phyloP scores from a whole-genome alignment of 306 rosid species.

The Quercus gilva region DNA sequence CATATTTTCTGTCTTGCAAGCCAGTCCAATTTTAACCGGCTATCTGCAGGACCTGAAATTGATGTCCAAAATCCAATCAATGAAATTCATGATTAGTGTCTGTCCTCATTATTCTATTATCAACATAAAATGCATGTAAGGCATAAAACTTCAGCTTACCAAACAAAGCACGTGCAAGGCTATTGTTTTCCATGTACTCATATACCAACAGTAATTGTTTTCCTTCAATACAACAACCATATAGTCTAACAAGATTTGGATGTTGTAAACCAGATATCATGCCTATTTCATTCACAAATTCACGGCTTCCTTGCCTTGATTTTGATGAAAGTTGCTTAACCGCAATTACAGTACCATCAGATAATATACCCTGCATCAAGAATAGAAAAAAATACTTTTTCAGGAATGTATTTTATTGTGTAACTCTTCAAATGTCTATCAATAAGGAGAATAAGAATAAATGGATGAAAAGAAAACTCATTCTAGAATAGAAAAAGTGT shows the following conservation, averaged over 20 bases:
- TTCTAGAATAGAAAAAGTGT: not conserved
- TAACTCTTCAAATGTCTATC: not conserved
- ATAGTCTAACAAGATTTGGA: slow-evolving; percentile 23
- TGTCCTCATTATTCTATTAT: not conserved
- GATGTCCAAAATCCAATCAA: not conserved
- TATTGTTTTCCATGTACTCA: slow-evolving; percentile 14
- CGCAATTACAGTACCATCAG: slow-evolving; percentile 19
- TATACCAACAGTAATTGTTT: slow-evolving; percentile 18
- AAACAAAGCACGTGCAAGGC: slow-evolving; percentile 23
- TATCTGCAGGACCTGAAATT: slow-evolving; percentile 31
- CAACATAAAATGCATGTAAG: not conserved
- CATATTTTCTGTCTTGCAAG: slow-evolving; percentile 60
- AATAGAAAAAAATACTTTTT: slow-evolving; percentile 13
- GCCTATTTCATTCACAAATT: slow-evolving; percentile 25
- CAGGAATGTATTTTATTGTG: not conserved
- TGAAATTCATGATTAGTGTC: not conserved
- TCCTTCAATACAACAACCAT: slow-evolving; percentile 24
- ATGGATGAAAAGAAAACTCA: not conserved
- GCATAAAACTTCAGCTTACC: slow-evolving; percentile 14
- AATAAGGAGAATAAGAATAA: not conserved
- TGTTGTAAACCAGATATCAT: slow-evolving; percentile 29
- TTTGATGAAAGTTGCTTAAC: slow-evolving; percentile 29
- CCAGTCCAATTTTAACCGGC: slow-evolving; percentile 49
- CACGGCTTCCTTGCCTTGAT: slow-evolving; percentile 29
- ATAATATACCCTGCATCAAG: slow-evolving; percentile 1